phyloP scores from a whole-genome alignment of 495 filamentous ascomycete genomes.

The Tuber brumale region DNA sequence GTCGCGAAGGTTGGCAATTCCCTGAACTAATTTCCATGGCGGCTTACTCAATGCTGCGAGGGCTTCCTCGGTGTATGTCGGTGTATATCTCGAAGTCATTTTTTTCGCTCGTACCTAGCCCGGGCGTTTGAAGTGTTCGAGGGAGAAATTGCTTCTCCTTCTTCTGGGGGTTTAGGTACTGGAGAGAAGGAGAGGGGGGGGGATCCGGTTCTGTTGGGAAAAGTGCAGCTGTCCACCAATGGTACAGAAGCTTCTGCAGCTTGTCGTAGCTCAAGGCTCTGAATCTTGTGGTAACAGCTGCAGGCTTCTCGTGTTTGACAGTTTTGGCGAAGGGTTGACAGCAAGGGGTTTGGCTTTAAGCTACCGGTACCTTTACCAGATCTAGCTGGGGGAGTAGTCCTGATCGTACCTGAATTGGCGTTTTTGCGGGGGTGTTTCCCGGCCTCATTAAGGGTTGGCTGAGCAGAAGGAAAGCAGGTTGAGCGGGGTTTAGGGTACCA shows the following conservation, averaged over 20 bases:
- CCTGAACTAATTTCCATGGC: slow-evolving; percentile 51
- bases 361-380: not conserved
- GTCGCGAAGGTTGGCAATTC: slow-evolving; percentile 57
- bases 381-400: not conserved
- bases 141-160: not conserved
- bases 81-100: not conserved
- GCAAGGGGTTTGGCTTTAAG: not conserved
- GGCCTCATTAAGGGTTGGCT: not conserved
- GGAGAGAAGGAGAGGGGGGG: not conserved
- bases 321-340: not conserved
- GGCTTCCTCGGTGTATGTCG: not conserved
- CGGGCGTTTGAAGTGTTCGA: not conserved
- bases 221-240: not conserved
- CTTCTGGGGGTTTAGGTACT: not conserved
- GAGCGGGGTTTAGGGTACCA: not conserved
- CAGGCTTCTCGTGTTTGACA: not conserved
- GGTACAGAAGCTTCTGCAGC: not conserved
- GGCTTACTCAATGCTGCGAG: slow-evolving; percentile 13
- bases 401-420: not conserved
- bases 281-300: not conserved
- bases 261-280: not conserved
- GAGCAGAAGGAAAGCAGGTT: not conserved
- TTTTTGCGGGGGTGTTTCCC: not conserved
- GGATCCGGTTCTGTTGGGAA: not conserved
- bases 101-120: not conserved